Conservation (phyloP, 2,329 filamentous ascomycete genomes). For the Hypoxylon sp. region DNA sequence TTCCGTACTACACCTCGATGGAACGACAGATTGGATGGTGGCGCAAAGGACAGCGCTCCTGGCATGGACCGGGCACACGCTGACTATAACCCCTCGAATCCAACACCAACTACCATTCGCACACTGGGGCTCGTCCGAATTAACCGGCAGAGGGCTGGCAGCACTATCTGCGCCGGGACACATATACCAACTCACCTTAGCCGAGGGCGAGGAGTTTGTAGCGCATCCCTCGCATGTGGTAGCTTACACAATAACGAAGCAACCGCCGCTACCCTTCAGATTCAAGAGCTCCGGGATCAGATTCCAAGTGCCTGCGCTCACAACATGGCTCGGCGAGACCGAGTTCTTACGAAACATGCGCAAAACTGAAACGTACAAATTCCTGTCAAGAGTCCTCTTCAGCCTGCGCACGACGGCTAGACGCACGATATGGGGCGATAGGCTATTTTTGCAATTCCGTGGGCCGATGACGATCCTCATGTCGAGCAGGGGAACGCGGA, state of each 20-base stretch:
- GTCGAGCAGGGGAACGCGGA: conserved; percentile 85
- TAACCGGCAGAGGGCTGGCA: conserved; percentile 89
- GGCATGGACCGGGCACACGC: conserved; percentile 95
- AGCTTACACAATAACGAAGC: conserved; percentile 84
- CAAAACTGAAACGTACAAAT: conserved; percentile 80
- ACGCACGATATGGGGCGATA: conserved; percentile 91
- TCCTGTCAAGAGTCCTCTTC: conserved; percentile 74
- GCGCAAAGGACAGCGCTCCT: conserved; percentile 88
- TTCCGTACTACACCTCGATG: conserved; percentile 89
- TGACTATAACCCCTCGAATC: conserved; percentile 81
- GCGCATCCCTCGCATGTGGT: conserved; percentile 93
- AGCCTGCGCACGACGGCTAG: conserved; percentile 81
- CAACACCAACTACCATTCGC: conserved; percentile 82
- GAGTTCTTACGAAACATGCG: conserved; percentile 82
- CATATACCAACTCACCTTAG: conserved; percentile 86
- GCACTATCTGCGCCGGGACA: conserved; percentile 90
- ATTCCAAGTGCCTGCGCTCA: conserved; percentile 83
- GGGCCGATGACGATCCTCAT: conserved; percentile 89
- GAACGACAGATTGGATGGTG: conserved; percentile 95
- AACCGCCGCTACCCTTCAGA: conserved; percentile 85
- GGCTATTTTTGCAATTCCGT: conserved; percentile 90
- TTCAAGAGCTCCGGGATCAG: conserved; percentile 83
- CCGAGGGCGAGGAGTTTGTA: conserved; percentile 88
- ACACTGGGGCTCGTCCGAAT: conserved; percentile 91
- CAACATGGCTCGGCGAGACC: conserved; percentile 75